Conservation (phyloP, 1,139 yeast species). For the Suhomyces yuchorum region DNA sequence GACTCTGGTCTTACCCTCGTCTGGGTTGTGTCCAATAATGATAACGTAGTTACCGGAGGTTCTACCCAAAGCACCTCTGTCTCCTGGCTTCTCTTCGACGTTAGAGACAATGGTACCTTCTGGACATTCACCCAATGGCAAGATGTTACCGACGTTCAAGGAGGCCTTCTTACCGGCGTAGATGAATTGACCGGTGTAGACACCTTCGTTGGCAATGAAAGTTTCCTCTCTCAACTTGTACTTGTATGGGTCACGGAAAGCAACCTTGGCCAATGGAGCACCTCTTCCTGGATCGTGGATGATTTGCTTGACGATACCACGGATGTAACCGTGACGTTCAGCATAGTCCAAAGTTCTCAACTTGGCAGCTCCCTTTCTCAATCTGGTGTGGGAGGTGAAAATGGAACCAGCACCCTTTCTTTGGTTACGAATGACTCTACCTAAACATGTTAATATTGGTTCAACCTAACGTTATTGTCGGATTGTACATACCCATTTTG, state of each 20-base stretch:
- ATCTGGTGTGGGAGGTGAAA: conserved; percentile 99
- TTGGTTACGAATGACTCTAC: conserved; percentile 99
- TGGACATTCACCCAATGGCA: conserved; percentile 96
- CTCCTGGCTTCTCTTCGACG: conserved; percentile 98
- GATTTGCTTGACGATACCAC: conserved; percentile 98
- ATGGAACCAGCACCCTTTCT: conserved; percentile 99
- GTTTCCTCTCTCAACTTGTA: conserved; percentile 96
- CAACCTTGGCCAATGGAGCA: conserved; percentile 99
- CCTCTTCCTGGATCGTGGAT: conserved; percentile 99
- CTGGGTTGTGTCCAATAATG: conserved; percentile 98
- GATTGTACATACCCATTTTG: conserved; percentile 22
- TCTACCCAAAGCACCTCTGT: conserved; percentile 99
- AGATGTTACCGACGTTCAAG: conserved; percentile 94
- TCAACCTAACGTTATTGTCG: not conserved
- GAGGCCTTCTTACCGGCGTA: conserved; percentile 99
- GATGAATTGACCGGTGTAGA: conserved; percentile 98
- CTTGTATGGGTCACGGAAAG: conserved; percentile 99
- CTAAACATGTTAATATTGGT: conserved; percentile 42
- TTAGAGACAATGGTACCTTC: conserved; percentile 99
- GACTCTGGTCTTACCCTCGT: conserved; percentile 97
- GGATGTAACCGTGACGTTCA: conserved; percentile 99
- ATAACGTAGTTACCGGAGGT: conserved; percentile 99
- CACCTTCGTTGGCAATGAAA: conserved; percentile 98
- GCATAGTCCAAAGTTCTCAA: conserved; percentile 98
- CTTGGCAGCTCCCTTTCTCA: conserved; percentile 99